Conservation (phyloP, 1,284 basidiomycete genomes). For the Mycosarcoma mackinlayi region DNA sequence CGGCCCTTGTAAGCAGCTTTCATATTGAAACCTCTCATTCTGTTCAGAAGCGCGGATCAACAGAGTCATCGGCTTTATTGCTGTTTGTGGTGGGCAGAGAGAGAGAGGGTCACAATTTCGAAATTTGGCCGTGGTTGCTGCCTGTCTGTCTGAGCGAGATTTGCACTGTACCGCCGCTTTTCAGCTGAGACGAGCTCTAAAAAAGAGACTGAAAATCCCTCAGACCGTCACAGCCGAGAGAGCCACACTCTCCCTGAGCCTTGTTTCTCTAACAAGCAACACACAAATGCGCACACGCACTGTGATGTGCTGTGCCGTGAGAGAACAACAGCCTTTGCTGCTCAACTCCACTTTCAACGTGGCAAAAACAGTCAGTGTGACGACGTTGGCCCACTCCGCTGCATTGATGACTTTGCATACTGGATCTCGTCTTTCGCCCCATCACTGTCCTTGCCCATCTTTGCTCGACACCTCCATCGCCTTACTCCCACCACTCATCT, state of each 20-base stretch:
- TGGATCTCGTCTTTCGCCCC: neutral
- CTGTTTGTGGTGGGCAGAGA: too few relatives aligned
- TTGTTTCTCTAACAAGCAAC: neutral
- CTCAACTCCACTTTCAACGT: constrained; percentile 12
- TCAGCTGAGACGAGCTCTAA: neutral
- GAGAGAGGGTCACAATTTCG: too few relatives aligned
- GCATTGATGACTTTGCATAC: constrained; percentile 1
- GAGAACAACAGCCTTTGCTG: too few relatives aligned
- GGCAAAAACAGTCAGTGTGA: neutral
- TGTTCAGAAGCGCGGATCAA: too few relatives aligned
- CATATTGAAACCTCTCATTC: too few relatives aligned
- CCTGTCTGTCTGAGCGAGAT: too few relatives aligned
- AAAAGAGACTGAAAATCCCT: constrained; percentile 1
- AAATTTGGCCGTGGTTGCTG: too few relatives aligned
- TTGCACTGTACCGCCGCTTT: too few relatives aligned
- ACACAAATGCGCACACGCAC: neutral
- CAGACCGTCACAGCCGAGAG: constrained; percentile 1
- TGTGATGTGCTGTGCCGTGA: neutral
- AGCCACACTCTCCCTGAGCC: neutral
- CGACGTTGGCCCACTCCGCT: too few relatives aligned
- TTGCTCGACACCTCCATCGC: neutral
- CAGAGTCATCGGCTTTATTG: too few relatives aligned
- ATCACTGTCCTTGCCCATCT: neutral
- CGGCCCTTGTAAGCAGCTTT: too few relatives aligned
- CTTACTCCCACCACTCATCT: neutral